Evolutionary conservation across 176 grass and related monocot genomes (phyloP).

Genomic region (Phoenix roebelenii): DNA sequence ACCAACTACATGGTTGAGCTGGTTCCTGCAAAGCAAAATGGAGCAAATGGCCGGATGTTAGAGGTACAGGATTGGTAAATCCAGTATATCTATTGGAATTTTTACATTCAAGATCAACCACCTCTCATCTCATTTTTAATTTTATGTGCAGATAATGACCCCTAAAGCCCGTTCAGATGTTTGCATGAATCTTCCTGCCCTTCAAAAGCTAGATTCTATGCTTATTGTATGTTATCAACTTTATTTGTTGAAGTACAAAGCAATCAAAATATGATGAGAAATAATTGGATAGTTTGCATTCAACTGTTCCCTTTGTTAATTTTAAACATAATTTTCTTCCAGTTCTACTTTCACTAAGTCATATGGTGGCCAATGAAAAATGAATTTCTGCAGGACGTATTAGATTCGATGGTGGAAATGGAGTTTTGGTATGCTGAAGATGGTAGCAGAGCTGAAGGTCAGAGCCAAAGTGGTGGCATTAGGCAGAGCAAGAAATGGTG

Average conservation of each 20-base stretch:
- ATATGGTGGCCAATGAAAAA: constrained; percentile 4
- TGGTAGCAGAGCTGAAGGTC: constrained; percentile 41
- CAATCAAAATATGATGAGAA: too few relatives aligned
- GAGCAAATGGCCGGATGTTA: constrained; percentile 61
- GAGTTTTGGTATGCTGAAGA: constrained; percentile 91
- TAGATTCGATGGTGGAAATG: constrained; percentile 73
- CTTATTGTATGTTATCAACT: constrained; percentile 57
- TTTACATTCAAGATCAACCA: not conserved
- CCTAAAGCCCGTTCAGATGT: constrained; percentile 93
- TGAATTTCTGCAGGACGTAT: constrained; percentile 56
- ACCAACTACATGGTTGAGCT: constrained; percentile 95
- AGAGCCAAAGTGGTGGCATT: constrained; percentile 25
- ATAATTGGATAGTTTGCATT: too few relatives aligned
- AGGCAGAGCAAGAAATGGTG: constrained; percentile 86
- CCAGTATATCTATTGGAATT: not conserved
- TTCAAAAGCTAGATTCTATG: constrained; percentile 96
- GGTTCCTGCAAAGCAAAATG: constrained; percentile 82
- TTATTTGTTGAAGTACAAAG: not conserved
- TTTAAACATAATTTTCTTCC: too few relatives aligned
- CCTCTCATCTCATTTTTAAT: not conserved
- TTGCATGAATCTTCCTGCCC: constrained; percentile 90
- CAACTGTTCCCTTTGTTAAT: too few relatives aligned
- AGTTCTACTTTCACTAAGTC: too few relatives aligned
- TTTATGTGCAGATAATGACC: constrained; percentile 73
- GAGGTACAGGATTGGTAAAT: constrained; percentile 35